Percentiles rank a stretch among this genome's conserved stretches.
Conservation (phyloP, 1,139 yeast genomes). For the Blastobotrys elegans region DNA sequence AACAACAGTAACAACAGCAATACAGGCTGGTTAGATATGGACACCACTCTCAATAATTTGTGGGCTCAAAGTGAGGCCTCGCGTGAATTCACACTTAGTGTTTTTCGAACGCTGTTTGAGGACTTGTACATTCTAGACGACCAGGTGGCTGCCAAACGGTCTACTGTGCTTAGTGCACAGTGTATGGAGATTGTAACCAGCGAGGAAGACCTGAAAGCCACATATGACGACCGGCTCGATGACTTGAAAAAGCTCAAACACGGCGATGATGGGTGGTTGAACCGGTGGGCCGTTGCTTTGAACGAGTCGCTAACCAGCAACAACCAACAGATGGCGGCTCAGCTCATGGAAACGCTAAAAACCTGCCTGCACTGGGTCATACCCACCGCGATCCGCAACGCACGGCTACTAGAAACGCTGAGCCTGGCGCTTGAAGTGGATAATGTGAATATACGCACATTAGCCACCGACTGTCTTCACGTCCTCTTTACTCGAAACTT, state of each 20-base stretch:
- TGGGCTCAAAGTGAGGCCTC: slow-evolving; percentile 61
- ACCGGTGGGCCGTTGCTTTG: slow-evolving; percentile 64
- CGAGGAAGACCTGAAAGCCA: slow-evolving; percentile 52
- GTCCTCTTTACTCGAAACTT: slow-evolving; percentile 82
- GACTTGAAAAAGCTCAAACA: slow-evolving; percentile 37
- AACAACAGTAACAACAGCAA: no score
- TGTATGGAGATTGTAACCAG: slow-evolving; percentile 82
- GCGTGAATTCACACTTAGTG: slow-evolving; percentile 73
- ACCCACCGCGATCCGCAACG: slow-evolving; percentile 63
- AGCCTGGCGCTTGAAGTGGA: slow-evolving; percentile 51
- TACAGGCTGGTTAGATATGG: slow-evolving; percentile 87
- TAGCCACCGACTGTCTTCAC: slow-evolving; percentile 89
- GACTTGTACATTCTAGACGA: slow-evolving; percentile 92
- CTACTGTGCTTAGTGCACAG: slow-evolving; percentile 70
- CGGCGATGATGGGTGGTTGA: slow-evolving; percentile 81
- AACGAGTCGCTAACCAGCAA: slow-evolving; percentile 39
- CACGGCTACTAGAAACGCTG: slow-evolving; percentile 64
- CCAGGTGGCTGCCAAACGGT: slow-evolving; percentile 78
- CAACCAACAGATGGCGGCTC: slow-evolving; percentile 46
- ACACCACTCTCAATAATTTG: slow-evolving; percentile 60
- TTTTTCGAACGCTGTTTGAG: slow-evolving; percentile 83
- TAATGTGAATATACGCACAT: slow-evolving; percentile 62
- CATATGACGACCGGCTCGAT: slow-evolving; percentile 65
- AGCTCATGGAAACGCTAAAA: slow-evolving; percentile 75
- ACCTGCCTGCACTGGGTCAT: slow-evolving; percentile 90